These are phyloP conservation scores for Neurospora pannonica DNA, from an alignment of 495 filamentous ascomycete genomes.

Conservation along the genomic window DNA sequence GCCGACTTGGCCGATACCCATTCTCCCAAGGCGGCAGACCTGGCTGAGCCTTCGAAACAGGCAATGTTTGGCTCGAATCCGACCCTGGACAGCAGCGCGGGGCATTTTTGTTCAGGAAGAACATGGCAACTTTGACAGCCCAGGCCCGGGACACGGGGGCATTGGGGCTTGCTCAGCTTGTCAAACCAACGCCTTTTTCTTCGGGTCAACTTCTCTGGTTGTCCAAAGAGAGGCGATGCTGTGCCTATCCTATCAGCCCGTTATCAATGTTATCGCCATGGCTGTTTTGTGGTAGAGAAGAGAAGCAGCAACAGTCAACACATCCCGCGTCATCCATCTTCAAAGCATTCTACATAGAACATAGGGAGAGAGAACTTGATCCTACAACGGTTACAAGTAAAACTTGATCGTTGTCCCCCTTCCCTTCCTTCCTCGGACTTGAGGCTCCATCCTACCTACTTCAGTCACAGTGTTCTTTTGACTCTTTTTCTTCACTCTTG, in stretches of 20 bases:
- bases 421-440: neutral
- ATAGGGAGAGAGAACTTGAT: neutral
- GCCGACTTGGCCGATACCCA: neutral
- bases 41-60: neutral
- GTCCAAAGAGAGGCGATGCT: neutral
- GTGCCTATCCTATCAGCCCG: neutral
- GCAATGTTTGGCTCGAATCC: neutral
- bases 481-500: neutral
- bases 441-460: neutral
- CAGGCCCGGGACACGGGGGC: neutral
- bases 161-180: neutral
- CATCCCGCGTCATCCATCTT: neutral
- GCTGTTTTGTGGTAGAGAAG: neutral
- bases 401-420: neutral
- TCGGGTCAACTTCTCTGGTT: neutral
- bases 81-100: neutral
- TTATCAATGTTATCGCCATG: neutral
- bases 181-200: neutral
- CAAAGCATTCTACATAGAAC: neutral
- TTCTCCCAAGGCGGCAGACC: neutral
- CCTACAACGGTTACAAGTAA: neutral
- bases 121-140: neutral
- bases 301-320: neutral
- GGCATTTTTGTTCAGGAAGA: neutral
- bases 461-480: neutral